Evolutionary conservation across 148 eudicot species (phyloP), one percentile per base, ranked within the genome.

Genomic region (Diospyros lotus): DNA sequence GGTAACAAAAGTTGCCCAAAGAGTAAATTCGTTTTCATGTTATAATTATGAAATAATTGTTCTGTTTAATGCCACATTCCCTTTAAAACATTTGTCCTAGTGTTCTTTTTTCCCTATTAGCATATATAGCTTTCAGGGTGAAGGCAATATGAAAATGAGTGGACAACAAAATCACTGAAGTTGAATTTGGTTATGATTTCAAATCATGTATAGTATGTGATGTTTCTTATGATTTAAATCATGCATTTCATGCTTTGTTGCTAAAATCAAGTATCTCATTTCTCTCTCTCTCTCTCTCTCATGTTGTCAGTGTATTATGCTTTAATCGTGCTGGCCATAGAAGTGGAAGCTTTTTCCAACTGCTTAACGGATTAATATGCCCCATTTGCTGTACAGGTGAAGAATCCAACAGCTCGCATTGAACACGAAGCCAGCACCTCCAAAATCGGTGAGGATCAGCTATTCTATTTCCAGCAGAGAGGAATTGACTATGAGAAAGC

Each of bases 401-500:
- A 91, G 82, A 91, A 91, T 73, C 93, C 88, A 1, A 68, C 84
- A 11, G 90, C 91, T 1, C 83, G 90, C 39, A 79, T 94, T 14
- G 98, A 94, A 68, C 98, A 94, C 40, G 97, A 94, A 85, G 98
- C 98, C n/a, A 94, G 93, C 79, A 94, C 97, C 64, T 92, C 93
- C 10, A 92, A 92, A 74, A 94, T 94, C 4, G 93, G 98, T n/a
- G 92, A 90, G 78, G 97, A 94, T 63, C 98, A 94, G 82, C 84
- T 94, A 13, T 90, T 93, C 82, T 93, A 90, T 75, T 90, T 93
- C 79, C 92, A 85, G 51, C 96, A 93, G 80, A 87, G 98, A 81
- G 96, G 98, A 28, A 93, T 90, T 2, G 95, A 90, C 78, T 82
- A 81, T 14, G 91, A 93, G 76, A 86, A 80, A 80, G 97, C 95